Evolutionary conservation across 176 grass and related monocot species (phyloP), one percentile per base, ranked within the genome.

Genomic region (Lolium rigidum): DNA sequence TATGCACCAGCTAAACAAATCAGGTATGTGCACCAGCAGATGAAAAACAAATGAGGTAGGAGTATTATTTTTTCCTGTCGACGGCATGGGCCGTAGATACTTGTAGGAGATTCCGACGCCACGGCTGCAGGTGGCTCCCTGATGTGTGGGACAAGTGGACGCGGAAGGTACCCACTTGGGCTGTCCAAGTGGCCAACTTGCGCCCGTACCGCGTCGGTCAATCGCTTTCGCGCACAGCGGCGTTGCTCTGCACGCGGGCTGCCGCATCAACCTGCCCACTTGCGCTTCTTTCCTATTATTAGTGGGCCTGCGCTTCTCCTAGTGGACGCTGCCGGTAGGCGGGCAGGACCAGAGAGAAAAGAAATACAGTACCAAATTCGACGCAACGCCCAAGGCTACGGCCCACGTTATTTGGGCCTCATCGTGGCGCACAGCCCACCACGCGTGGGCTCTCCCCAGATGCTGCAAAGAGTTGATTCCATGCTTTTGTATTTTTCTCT

Each of bases 101-200:
- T 16, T 14, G 0, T n/a, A 41, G 20, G 25, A 74, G 5, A 50
- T 39, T 18, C 70, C 49, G 46, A 44, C 20, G 35, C 35, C 54
- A 21, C 20, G 57, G 31, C 31, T 35, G 59, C 78, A 62, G n/a
- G n/a, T 60, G 14, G 37, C 20, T 79, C 44, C 9, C n/a, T 16
- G 62, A 7, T 25, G 9, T 39, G 37, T 68, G 21, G 3, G 77
- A 58, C 77, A 79, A 79, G 37, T 60, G 77, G n/a, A 55, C 0
- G 24, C 18, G 51, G 41, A 43, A 20, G 61, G 24, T n/a, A 10
- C 9, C 78, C 58, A 80, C 78, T 66, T 80, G 44, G 61, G 16
- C 24, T 35, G 3, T 7, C 80, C 77, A 80, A 63, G 18, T 43
- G 12, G 80, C 80, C 65, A 70, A 82, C 64, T 71, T 52, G 71